Percentiles rank a stretch among this genome's conserved stretches.
Evolutionary conservation across 2,329 filamentous ascomycete species (phyloP).

Genomic region (Epichloe bromicola): DNA sequence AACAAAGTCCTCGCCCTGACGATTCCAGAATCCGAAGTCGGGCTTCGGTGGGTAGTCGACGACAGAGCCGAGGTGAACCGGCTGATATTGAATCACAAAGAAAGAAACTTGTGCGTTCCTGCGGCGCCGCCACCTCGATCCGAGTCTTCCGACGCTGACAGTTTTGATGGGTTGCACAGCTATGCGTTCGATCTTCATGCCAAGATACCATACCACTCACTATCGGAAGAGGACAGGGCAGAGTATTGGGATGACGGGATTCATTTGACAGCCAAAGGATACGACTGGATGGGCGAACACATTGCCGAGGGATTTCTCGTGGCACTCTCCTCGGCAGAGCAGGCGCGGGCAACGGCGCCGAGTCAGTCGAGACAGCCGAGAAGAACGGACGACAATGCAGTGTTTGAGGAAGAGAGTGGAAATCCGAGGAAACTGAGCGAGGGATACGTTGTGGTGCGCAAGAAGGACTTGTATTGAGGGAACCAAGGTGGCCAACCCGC

Average conservation of each 20-base stretch:
- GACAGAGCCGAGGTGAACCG: conserved; percentile 36
- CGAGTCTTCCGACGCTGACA: background rate
- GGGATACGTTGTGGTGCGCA: conserved; percentile 41
- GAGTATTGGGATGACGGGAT: conserved; percentile 49
- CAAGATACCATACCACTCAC: conserved; percentile 39
- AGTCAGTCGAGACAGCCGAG: conserved; percentile 9
- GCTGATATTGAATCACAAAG: conserved; percentile 35
- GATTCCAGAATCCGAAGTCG: conserved; percentile 37
- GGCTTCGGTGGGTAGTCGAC: conserved; percentile 16
- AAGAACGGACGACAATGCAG: conserved; percentile 22
- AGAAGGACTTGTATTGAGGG: conserved; percentile 35
- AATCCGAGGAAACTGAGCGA: conserved; percentile 32
- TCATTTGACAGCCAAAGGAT: conserved; percentile 45
- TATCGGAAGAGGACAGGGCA: conserved; percentile 31
- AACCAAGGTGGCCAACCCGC: background rate
- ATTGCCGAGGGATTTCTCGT: conserved; percentile 38
- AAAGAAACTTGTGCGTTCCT: conserved; percentile 37
- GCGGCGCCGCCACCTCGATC: too few relatives aligned
- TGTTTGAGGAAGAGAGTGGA: conserved; percentile 37
- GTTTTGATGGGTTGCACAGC: conserved; percentile 19
- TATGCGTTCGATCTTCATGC: conserved; percentile 42
- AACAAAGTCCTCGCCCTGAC: conserved; percentile 50
- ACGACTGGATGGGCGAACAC: conserved; percentile 47
- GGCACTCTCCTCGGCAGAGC: background rate
- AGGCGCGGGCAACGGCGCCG: background rate